phyloP scores from a whole-genome alignment of 352 stramenopile species.

The Globisporangium irregulare region DNA sequence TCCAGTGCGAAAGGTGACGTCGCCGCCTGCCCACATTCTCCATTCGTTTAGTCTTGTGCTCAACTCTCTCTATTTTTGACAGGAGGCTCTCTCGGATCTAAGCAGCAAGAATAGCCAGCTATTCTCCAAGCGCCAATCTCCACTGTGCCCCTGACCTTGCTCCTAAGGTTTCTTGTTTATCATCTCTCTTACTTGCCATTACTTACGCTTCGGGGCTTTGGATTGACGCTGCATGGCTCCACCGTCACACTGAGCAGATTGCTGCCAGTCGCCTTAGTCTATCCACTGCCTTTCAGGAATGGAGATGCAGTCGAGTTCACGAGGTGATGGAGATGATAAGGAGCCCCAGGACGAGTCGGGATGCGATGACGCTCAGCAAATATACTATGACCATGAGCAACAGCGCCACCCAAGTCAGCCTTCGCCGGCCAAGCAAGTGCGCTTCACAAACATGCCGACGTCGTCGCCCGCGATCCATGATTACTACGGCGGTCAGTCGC shows the following conservation, averaged over 20 bases:
- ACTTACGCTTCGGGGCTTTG: not conserved
- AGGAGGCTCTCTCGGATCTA: not conserved
- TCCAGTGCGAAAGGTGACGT: not conserved
- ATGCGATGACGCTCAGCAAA: not conserved
- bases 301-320: not conserved
- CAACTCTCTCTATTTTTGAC: not conserved
- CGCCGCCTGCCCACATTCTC: not conserved
- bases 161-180: not conserved
- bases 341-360: not conserved
- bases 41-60: not conserved
- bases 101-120: not conserved
- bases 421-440: conserved; percentile 1
- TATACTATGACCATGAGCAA: not conserved
- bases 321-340: not conserved
- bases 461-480: not conserved
- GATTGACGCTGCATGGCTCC: not conserved
- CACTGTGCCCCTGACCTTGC: too few species aligned
- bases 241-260: not conserved
- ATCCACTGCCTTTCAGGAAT: not conserved
- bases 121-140: not conserved
- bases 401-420: not conserved
- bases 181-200: not conserved
- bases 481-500: conserved; percentile 5
- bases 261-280: not conserved
- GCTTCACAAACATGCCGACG: conserved; percentile 11